Evolutionary conservation across 1,139 yeast species (phyloP).

Genomic region (Taphrina deformans): DNA sequence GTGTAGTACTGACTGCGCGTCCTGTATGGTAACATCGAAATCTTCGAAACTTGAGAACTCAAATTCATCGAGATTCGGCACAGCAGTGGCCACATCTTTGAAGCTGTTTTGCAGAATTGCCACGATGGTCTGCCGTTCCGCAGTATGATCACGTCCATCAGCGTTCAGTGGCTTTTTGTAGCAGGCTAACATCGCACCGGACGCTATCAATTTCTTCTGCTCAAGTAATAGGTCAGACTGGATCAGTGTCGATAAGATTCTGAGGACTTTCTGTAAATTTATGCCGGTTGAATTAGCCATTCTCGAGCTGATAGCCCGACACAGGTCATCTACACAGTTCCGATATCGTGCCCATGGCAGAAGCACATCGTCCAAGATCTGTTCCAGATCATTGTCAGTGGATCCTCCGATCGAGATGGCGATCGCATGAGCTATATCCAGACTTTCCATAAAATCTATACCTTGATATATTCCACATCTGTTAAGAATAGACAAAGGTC

Average conservation of each 20-base stretch:
- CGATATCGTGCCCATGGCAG: constrained; percentile 14
- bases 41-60: background rate
- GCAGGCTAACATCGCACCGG: constrained; percentile 11
- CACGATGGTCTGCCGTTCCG: constrained; percentile 16
- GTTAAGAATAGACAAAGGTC: constrained; percentile 2
- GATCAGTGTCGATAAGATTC: constrained; percentile 2
- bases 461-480: background rate
- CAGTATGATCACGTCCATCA: constrained; percentile 13
- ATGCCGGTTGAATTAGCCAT: constrained; percentile 9
- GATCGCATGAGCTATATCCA: background rate
- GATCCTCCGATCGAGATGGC: background rate
- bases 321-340: background rate
- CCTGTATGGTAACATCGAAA: background rate
- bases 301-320: background rate
- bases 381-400: background rate
- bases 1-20: background rate
- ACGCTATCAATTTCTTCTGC: background rate
- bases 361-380: background rate
- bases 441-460: constrained; percentile 1
- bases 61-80: background rate
- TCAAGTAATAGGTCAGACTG: background rate
- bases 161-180: background rate
- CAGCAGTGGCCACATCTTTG: background rate
- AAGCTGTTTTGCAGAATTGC: constrained; percentile 11
- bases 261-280: background rate